phyloP scores from a whole-genome alignment of 371 early-diverging fungal genomes.

The Mucor circinelloides region DNA sequence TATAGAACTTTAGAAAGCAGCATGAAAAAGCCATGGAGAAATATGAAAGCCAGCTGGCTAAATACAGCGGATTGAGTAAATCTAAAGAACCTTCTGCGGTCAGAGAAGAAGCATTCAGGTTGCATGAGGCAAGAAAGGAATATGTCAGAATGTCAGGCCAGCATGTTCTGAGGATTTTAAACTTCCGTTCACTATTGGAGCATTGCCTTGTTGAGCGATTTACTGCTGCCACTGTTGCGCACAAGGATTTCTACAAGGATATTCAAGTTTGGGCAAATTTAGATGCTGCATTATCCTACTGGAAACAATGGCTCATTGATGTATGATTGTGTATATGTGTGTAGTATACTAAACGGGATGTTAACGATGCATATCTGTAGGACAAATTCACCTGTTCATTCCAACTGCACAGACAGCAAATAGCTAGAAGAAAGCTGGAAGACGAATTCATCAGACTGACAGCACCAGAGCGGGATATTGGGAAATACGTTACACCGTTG shows the following conservation, averaged over 20 bases:
- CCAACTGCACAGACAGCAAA: constrained; percentile 26
- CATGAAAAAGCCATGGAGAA: constrained; percentile 56
- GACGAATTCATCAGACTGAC: constrained; percentile 30
- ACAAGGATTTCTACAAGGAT: constrained; percentile 26
- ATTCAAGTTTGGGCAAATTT: constrained; percentile 27
- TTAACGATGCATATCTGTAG: neutral
- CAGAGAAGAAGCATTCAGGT: constrained; percentile 64
- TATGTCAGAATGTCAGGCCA: constrained; percentile 54
- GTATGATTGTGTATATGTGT: constrained; percentile 5
- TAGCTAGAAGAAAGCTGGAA: constrained; percentile 22
- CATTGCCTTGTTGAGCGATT: constrained; percentile 29
- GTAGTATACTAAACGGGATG: neutral
- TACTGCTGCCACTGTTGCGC: constrained; percentile 24
- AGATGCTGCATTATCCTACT: constrained; percentile 21
- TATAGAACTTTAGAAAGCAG: constrained; percentile 40
- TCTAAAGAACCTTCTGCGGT: constrained; percentile 64
- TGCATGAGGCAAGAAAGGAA: constrained; percentile 62
- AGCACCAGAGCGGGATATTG: constrained; percentile 22
- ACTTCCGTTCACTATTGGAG: constrained; percentile 30
- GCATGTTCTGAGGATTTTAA: constrained; percentile 24
- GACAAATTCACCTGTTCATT: constrained; percentile 27
- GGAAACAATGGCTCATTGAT: constrained; percentile 34
- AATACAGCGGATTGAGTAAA: constrained; percentile 53
- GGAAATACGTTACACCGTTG: constrained; percentile 8
- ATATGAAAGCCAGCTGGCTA: constrained; percentile 62